These are phyloP conservation scores for Syzygium grande DNA, from an alignment of 345 rosid genomes.

Conservation along the genomic window DNA sequence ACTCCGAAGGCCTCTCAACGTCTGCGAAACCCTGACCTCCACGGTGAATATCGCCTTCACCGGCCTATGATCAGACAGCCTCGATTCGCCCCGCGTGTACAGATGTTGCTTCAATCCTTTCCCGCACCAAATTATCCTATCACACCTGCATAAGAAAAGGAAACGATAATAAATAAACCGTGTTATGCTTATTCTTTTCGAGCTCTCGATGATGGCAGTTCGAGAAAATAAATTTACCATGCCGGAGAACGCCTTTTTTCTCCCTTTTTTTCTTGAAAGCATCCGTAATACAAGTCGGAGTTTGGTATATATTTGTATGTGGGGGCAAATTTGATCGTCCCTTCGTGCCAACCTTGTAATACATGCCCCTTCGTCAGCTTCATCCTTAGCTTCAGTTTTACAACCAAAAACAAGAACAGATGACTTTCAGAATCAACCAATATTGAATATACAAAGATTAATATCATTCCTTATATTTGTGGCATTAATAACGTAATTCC, in stretches of 20 bases:
- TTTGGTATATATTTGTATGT: slow-evolving; percentile 5
- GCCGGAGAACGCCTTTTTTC: slow-evolving; percentile 8
- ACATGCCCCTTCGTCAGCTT: neutral
- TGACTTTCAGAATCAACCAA: slow-evolving; percentile 16
- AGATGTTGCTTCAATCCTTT: neutral
- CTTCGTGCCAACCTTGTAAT: slow-evolving; percentile 6
- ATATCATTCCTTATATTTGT: neutral
- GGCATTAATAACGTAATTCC: neutral
- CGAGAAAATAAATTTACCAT: slow-evolving; percentile 26
- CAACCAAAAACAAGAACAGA: neutral
- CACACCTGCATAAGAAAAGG: neutral
- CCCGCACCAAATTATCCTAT: slow-evolving; percentile 6
- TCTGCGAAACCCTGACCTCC: neutral
- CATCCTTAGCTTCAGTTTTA: neutral
- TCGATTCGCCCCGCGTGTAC: slow-evolving; percentile 2
- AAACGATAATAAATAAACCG: neutral
- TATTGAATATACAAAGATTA: neutral
- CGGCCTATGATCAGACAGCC: slow-evolving; percentile 1
- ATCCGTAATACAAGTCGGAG: slow-evolving; percentile 6
- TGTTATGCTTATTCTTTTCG: neutral
- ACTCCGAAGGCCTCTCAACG: neutral
- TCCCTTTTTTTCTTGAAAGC: neutral
- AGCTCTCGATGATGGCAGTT: neutral
- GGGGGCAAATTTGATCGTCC: slow-evolving; percentile 6
- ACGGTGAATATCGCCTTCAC: neutral